Conservation (phyloP, 768 basidiomycete genomes). For the Boletus rubropictus region DNA sequence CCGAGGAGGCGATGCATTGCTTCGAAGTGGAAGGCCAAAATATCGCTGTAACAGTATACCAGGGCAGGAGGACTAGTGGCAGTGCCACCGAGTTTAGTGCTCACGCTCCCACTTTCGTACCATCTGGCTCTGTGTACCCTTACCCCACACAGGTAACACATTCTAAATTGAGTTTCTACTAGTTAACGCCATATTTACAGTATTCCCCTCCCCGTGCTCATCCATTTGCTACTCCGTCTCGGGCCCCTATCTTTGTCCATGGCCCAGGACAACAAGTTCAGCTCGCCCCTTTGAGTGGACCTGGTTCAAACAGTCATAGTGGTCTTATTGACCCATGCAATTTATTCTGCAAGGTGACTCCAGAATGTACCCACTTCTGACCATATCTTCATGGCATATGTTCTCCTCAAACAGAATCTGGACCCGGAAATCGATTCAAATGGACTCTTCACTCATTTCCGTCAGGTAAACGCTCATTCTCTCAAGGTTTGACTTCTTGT, state of each 20-base stretch:
- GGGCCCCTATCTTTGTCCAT: slow-evolving; percentile 56
- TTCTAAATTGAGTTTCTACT: slow-evolving; percentile 1
- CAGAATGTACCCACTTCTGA: slow-evolving; percentile 8
- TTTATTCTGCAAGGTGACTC: slow-evolving; percentile 73
- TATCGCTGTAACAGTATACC: slow-evolving; percentile 77
- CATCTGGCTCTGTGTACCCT: slow-evolving; percentile 56
- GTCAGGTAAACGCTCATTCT: slow-evolving; percentile 42
- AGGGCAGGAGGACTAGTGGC: slow-evolving; percentile 54
- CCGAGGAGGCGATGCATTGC: slow-evolving; percentile 80
- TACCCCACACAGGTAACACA: slow-evolving; percentile 55
- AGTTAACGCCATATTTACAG: slow-evolving; percentile 24
- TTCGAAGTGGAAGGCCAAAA: slow-evolving; percentile 79
- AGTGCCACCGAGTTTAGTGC: slow-evolving; percentile 61
- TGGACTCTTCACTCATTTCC: slow-evolving; percentile 76
- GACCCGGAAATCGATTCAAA: slow-evolving; percentile 84
- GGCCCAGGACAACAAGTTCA: slow-evolving; percentile 91
- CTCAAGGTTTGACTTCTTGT: slow-evolving; percentile 13
- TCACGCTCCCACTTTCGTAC: slow-evolving; percentile 71
- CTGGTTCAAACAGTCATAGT: slow-evolving; percentile 77
- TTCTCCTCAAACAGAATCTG: slow-evolving; percentile 53
- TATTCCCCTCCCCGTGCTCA: slow-evolving; percentile 66
- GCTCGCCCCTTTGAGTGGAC: slow-evolving; percentile 65
- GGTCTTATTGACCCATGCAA: slow-evolving; percentile 90
- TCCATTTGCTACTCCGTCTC: slow-evolving; percentile 40
- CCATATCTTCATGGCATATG: neutral